A percentile compares a stretch with the other conserved stretches of the same genome.
phyloP scores from a whole-genome alignment of 768 basidiomycete genomes.

The Suillus variegatus region DNA sequence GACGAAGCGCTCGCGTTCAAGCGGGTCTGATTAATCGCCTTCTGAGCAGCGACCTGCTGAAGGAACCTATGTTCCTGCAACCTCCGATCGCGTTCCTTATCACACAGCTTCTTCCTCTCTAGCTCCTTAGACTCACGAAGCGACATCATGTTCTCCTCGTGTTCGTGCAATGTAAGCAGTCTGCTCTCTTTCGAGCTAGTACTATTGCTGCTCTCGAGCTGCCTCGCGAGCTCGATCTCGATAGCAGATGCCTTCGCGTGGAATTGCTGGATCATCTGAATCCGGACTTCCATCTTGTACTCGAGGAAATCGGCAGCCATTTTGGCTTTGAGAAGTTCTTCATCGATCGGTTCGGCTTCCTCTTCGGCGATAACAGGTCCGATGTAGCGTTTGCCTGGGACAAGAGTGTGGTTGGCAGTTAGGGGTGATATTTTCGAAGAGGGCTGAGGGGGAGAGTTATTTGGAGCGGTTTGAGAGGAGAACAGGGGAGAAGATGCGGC shows the following conservation, averaged over 20 bases:
- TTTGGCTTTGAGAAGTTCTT: constrained; percentile 30
- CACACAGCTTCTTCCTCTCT: constrained; percentile 31
- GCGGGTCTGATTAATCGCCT: constrained; percentile 1
- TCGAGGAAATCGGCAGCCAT: constrained; percentile 34
- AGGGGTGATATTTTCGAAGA: constrained; percentile 29
- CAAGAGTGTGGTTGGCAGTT: constrained; percentile 17
- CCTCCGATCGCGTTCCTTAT: constrained; percentile 29
- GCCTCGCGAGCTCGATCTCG: constrained; percentile 32
- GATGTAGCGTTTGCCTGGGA: constrained; percentile 34
- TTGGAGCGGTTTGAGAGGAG: constrained; percentile 22
- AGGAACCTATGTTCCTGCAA: constrained; percentile 17
- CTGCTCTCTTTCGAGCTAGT: constrained; percentile 32
- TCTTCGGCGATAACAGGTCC: constrained; percentile 32
- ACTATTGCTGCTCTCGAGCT: constrained; percentile 24
- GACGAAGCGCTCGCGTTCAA: constrained; percentile 17
- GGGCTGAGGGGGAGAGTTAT: constrained; percentile 25
- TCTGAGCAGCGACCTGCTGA: constrained; percentile 20
- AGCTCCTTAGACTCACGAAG: constrained; percentile 35
- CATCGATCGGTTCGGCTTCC: constrained; percentile 28
- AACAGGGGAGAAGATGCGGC: constrained; percentile 21
- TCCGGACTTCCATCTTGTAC: constrained; percentile 32
- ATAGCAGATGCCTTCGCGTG: constrained; percentile 30
- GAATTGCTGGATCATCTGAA: constrained; percentile 36
- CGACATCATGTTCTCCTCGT: constrained; percentile 33
- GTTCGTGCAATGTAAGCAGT: constrained; percentile 30